Conservation (phyloP, 2,329 filamentous ascomycete genomes). For the Onygena corvina region DNA sequence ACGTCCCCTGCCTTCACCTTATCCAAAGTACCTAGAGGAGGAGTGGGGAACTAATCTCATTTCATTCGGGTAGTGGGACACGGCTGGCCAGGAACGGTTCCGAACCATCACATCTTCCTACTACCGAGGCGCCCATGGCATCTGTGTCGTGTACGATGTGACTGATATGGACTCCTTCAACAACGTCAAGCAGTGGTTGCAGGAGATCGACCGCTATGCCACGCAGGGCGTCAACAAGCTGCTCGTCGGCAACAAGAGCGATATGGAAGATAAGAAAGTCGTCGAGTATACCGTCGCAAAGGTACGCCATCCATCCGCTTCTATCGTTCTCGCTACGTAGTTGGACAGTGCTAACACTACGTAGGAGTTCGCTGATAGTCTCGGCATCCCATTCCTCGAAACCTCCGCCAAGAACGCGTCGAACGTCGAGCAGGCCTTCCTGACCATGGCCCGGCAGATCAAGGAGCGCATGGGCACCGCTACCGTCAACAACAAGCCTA, state of each 20-base stretch:
- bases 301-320: constrained; percentile 46
- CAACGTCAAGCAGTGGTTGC: constrained; percentile 99
- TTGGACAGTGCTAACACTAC: not conserved
- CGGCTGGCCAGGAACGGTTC: constrained; percentile 97
- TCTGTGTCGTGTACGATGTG: constrained; percentile 99
- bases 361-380: constrained; percentile 95
- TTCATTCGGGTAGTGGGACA: constrained; percentile 66
- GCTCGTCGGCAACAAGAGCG: constrained; percentile 98
- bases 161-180: constrained; percentile 99
- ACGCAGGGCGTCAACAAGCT: constrained; percentile 99
- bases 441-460: constrained; percentile 99
- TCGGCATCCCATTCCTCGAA: constrained; percentile 98
- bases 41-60: constrained; percentile 8
- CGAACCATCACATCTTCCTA: constrained; percentile 99
- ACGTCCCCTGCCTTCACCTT: constrained; percentile 31
- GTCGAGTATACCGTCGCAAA: constrained; percentile 99
- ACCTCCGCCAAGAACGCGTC: constrained; percentile 99
- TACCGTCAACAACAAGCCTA: constrained; percentile 95
- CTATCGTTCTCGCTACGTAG: not conserved
- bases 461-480: constrained; percentile 99
- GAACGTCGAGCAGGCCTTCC: constrained; percentile 98
- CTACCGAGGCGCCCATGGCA: constrained; percentile 97
- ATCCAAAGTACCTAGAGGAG: constrained; percentile 11
- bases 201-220: constrained; percentile 98
- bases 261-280: constrained; percentile 99